phyloP scores from a whole-genome alignment of 2,329 filamentous ascomycete species.

The Arachnomyces sp. region DNA sequence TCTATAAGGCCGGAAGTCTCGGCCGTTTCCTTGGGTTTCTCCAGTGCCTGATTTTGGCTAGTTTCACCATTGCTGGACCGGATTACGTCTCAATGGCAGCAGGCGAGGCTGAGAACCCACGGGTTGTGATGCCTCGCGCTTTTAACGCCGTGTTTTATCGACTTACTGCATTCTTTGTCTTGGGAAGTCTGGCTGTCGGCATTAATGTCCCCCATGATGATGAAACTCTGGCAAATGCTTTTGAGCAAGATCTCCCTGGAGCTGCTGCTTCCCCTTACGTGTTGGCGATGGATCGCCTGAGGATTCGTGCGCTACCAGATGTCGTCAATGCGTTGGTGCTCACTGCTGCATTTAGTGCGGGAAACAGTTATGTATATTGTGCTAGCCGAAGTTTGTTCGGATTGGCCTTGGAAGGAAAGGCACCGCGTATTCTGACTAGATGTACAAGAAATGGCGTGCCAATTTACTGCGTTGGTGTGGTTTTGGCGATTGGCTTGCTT shows the following conservation, averaged over 20 bases:
- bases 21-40: constrained; percentile 72
- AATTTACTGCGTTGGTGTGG: constrained; percentile 61
- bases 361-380: constrained; percentile 62
- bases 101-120: constrained; percentile 64
- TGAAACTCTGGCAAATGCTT: constrained; percentile 52
- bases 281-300: constrained; percentile 59
- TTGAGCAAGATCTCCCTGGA: constrained; percentile 51
- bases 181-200: constrained; percentile 65
- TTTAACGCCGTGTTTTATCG: constrained; percentile 76
- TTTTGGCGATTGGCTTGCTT: constrained; percentile 61
- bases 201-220: constrained; percentile 67
- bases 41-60: constrained; percentile 64
- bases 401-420: constrained; percentile 61
- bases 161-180: constrained; percentile 65
- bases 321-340: constrained; percentile 68
- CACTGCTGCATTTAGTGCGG: constrained; percentile 60
- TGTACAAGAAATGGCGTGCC: constrained; percentile 63
- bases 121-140: constrained; percentile 61
- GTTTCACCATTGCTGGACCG: constrained; percentile 60
- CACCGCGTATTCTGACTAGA: constrained; percentile 57
- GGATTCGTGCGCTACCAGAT: constrained; percentile 57
- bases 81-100: constrained; percentile 60
- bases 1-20: constrained; percentile 56
- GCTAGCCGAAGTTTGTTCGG: constrained; percentile 62
- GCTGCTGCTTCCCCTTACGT: constrained; percentile 66